Percentiles rank a stretch among this genome's conserved stretches.
Evolutionary conservation across 2,329 filamentous ascomycete genomes (phyloP).

Genomic region (Fusarium sp.): DNA sequence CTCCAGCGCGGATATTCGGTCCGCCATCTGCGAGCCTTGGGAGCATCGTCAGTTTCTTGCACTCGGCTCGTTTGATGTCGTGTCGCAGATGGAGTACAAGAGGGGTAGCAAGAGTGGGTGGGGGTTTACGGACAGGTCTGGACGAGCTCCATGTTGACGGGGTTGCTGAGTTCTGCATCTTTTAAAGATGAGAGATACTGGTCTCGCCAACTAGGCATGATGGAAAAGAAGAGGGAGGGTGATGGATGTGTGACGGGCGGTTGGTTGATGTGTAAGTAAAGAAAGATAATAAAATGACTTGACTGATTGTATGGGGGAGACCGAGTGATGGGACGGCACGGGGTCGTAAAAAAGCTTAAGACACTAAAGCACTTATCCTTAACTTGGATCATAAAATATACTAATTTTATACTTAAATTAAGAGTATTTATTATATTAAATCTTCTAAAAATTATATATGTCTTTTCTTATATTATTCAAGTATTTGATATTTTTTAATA

Average conservation of each 20-base stretch:
- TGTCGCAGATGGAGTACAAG: constrained; percentile 22
- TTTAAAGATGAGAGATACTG: constrained; percentile 83
- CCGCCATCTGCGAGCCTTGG: constrained; percentile 73
- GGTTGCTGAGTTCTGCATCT: constrained; percentile 76
- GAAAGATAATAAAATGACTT: background rate
- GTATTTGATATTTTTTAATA: too few relatives aligned
- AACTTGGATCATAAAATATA: too few relatives aligned
- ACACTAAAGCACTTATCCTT: too few relatives aligned
- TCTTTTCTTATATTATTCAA: too few relatives aligned
- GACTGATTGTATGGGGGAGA: background rate
- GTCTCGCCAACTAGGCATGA: constrained; percentile 78
- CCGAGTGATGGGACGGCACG: background rate
- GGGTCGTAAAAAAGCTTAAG: too few relatives aligned
- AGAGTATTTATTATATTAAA: too few relatives aligned
- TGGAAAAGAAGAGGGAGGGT: constrained; percentile 11
- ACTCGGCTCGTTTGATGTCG: constrained; percentile 8
- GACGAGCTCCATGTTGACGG: constrained; percentile 74
- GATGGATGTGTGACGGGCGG: background rate
- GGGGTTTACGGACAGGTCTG: constrained; percentile 74
- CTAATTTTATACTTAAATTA: too few relatives aligned
- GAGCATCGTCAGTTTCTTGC: constrained; percentile 31
- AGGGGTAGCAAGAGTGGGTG: constrained; percentile 14
- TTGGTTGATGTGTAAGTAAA: background rate
- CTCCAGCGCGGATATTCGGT: constrained; percentile 74
- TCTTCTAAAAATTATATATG: too few relatives aligned